phyloP scores from a whole-genome alignment of 306 rosid genomes.

The Mimosa bimucronata region DNA sequence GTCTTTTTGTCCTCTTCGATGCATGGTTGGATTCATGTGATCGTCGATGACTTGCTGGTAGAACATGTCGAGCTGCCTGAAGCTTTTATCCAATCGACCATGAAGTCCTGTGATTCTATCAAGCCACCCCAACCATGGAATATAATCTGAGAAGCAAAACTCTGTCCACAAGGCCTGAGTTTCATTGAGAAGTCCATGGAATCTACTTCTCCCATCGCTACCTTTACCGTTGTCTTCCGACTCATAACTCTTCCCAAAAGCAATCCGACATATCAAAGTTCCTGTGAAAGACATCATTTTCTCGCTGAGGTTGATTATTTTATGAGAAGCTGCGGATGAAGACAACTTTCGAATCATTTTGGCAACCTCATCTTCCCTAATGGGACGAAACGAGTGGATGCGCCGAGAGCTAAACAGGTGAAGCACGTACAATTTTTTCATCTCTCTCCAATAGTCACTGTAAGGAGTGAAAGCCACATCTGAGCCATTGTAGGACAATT shows the following conservation, averaged over 20 bases:
- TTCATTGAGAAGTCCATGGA: slow-evolving; percentile 50
- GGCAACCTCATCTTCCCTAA: neutral
- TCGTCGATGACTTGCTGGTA: slow-evolving; percentile 51
- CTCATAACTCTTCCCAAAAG: neutral
- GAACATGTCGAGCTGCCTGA: slow-evolving; percentile 42
- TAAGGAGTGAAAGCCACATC: neutral
- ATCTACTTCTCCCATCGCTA: slow-evolving; percentile 22
- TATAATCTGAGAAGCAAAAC: slow-evolving; percentile 44
- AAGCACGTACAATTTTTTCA: neutral
- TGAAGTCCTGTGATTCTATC: slow-evolving; percentile 48
- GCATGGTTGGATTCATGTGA: slow-evolving; percentile 22
- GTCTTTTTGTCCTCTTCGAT: slow-evolving; percentile 16
- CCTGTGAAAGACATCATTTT: neutral
- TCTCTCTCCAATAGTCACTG: slow-evolving; percentile 1
- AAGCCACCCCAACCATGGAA: slow-evolving; percentile 55
- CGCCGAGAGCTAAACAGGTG: neutral
- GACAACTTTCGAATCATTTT: neutral
- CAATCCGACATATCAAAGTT: neutral
- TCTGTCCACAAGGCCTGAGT: slow-evolving; percentile 37
- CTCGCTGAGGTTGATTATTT: neutral
- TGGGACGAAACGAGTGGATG: neutral
- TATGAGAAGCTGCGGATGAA: neutral
- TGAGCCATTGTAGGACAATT: neutral
- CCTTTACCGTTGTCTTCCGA: slow-evolving; percentile 1
- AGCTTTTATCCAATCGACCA: slow-evolving; percentile 38